Percentiles rank a stretch among this genome's conserved stretches.
Evolutionary conservation across 2,329 filamentous ascomycete species (phyloP).

Genomic region (Gliomastix tumulicola): DNA sequence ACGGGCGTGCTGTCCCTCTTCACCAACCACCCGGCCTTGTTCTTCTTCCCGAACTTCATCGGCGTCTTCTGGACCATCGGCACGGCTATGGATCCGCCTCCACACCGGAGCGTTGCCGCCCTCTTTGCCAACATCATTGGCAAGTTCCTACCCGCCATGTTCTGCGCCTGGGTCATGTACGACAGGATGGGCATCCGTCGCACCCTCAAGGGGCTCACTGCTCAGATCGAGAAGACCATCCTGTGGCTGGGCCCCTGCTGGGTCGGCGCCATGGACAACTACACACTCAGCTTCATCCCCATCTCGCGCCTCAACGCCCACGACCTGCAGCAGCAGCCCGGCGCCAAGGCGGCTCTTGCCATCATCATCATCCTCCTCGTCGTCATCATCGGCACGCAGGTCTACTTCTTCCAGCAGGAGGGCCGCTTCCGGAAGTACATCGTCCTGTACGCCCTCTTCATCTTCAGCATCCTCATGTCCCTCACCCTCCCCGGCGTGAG

Average conservation of each 20-base stretch:
- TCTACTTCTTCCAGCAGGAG: constrained; percentile 81
- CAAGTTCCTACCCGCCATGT: constrained; percentile 79
- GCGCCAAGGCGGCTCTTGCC: constrained; percentile 75
- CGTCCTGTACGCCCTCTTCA: constrained; percentile 66
- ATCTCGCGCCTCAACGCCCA: constrained; percentile 87
- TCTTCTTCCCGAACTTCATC: constrained; percentile 79
- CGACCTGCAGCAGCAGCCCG: constrained; percentile 83
- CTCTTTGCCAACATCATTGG: constrained; percentile 74
- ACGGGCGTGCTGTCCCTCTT: constrained; percentile 74
- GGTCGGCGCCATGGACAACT: constrained; percentile 88
- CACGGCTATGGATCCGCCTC: constrained; percentile 80
- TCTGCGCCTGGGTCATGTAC: constrained; percentile 83
- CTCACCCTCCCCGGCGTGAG: constrained; percentile 69
- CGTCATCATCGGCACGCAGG: constrained; percentile 63
- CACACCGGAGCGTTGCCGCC: constrained; percentile 56
- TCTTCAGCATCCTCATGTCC: constrained; percentile 59
- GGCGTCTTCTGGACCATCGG: constrained; percentile 87
- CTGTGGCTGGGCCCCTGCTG: constrained; percentile 88
- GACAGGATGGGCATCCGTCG: constrained; percentile 72
- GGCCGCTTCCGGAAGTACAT: constrained; percentile 74
- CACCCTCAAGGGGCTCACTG: constrained; percentile 63
- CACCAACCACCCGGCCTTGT: constrained; percentile 68
- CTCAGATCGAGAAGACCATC: constrained; percentile 83
- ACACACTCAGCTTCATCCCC: constrained; percentile 90
- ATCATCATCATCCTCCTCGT: constrained; percentile 68